Conservation (phyloP, 305 asterid genomes). For the Petunia hybrid region DNA sequence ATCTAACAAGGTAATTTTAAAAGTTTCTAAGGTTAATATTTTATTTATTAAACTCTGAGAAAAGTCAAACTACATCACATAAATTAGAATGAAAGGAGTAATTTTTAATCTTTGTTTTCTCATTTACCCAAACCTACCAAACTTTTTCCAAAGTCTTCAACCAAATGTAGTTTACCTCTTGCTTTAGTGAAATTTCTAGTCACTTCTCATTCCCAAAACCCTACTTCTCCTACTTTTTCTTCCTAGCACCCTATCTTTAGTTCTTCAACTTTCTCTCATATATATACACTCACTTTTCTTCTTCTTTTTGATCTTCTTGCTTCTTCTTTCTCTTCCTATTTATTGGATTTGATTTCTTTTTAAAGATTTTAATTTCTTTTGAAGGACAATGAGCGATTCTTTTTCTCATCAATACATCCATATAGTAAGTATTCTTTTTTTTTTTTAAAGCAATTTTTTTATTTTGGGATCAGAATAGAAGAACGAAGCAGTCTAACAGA, state of each 20-base stretch:
- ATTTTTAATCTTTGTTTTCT: background rate
- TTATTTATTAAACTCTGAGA: too few relatives aligned
- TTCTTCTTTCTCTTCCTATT: conserved; percentile 5
- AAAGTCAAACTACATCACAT: too few relatives aligned
- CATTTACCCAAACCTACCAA: background rate
- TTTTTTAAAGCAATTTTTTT: background rate
- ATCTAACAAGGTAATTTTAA: too few relatives aligned
- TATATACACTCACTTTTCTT: background rate
- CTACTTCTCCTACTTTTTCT: background rate
- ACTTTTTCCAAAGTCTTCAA: background rate
- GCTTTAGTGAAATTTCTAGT: background rate
- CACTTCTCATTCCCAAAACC: background rate
- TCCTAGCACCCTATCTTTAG: too few relatives aligned
- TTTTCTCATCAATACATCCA: conserved; percentile 70
- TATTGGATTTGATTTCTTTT: background rate
- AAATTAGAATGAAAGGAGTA: too few relatives aligned
- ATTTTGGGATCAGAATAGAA: background rate
- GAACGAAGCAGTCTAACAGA: conserved; percentile 12
- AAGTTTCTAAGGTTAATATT: too few relatives aligned
- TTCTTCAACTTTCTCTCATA: too few relatives aligned
- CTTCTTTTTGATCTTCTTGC: background rate
- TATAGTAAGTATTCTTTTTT: conserved; percentile 48
- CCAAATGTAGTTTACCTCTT: background rate
- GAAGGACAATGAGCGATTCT: conserved; percentile 62
- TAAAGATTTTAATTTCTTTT: background rate